phyloP scores from a whole-genome alignment of 176 grass and related monocot species.

The Raddia distichophylla region DNA sequence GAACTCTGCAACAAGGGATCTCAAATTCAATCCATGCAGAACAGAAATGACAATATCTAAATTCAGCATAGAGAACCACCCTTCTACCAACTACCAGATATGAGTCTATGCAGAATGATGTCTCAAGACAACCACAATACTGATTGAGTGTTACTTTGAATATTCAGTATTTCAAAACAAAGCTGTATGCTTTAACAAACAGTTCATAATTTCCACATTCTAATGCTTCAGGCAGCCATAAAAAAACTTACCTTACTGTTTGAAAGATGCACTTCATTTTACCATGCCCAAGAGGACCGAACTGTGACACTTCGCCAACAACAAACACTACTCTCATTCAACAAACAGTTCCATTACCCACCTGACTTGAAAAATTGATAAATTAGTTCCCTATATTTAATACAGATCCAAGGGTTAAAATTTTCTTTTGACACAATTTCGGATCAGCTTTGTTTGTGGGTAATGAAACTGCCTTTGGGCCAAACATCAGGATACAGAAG shows the following conservation, averaged over 20 bases:
- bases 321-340: constrained; percentile 46
- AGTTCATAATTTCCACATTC: not conserved
- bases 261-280: constrained; percentile 43
- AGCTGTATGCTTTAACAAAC: not conserved
- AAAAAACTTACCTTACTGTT: constrained; percentile 25
- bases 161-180: constrained; percentile 9
- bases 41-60: constrained; percentile 19
- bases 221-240: constrained; percentile 24
- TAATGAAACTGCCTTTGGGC: constrained; percentile 52
- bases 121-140: not conserved
- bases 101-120: not conserved
- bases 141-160: not conserved
- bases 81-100: not conserved
- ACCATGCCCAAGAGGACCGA: constrained; percentile 41
- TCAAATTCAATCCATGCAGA: constrained; percentile 39
- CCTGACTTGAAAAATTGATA: constrained; percentile 43
- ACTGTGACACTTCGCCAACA: constrained; percentile 40
- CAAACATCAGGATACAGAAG: constrained; percentile 29
- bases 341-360: constrained; percentile 56
- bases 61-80: constrained; percentile 15
- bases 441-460: constrained; percentile 23
- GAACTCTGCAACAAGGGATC: constrained; percentile 71
- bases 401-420: constrained; percentile 18
- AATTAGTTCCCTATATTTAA: constrained; percentile 41
- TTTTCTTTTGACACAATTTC: not conserved